Evolutionary conservation across 768 basidiomycete species (phyloP).

Genomic region (Phylloporus scabripes): DNA sequence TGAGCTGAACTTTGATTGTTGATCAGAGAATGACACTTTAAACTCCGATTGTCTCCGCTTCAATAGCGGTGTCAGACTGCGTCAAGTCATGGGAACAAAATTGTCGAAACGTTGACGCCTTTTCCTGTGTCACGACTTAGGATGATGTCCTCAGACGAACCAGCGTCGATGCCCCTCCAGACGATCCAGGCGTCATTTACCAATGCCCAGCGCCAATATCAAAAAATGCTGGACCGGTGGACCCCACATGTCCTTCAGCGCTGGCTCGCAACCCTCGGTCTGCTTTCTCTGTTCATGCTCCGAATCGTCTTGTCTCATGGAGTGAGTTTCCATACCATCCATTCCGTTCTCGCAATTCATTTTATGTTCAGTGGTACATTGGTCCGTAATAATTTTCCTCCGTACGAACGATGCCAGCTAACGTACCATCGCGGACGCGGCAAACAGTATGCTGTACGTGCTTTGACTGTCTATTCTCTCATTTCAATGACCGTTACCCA

Average conservation of each 20-base stretch:
- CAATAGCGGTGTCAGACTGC: neutral
- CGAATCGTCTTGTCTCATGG: conserved; percentile 87
- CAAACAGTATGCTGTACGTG: conserved; percentile 63
- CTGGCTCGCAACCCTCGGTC: conserved; percentile 72
- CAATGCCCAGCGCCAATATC: conserved; percentile 71
- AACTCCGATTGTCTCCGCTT: conserved; percentile 10
- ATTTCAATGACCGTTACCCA: conserved; percentile 23
- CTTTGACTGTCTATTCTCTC: neutral
- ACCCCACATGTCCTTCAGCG: conserved; percentile 88
- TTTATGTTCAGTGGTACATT: conserved; percentile 73
- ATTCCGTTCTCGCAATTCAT: conserved; percentile 1
- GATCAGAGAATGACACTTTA: no score
- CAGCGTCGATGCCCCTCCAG: conserved; percentile 24
- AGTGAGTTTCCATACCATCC: conserved; percentile 41
- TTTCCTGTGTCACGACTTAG: conserved; percentile 7
- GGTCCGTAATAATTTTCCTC: conserved; percentile 45
- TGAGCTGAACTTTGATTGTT: no score
- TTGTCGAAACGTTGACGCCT: neutral
- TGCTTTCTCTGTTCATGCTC: conserved; percentile 73
- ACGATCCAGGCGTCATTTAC: conserved; percentile 22
- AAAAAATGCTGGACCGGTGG: conserved; percentile 84
- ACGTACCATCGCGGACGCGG: neutral
- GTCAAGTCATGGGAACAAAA: neutral
- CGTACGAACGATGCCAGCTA: neutral
- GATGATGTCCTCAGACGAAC: conserved; percentile 34